Base-by-base conservation (phyloP, 176 grass and related monocot species). In the Saccharum officinarum region DNA sequence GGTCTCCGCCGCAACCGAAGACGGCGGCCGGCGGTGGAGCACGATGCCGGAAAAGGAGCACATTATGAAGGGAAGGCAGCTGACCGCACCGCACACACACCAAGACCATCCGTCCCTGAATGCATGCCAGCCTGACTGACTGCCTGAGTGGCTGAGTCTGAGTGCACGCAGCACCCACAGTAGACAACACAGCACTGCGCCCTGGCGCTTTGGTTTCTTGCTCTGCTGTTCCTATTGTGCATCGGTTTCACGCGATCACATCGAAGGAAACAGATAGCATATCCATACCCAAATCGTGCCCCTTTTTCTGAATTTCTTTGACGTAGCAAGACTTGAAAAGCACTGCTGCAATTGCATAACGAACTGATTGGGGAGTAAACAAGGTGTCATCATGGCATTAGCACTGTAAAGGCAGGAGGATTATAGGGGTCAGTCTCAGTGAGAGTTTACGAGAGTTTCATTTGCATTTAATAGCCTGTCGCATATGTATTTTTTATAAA, bases 141-240 rank as follows among this genome's bases (percentile, higher is more conserved):
- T 67, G 22, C 18, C 18, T 41, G 25, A 34, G 33, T 67, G 22
- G 11, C 18, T 41, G 25, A 34, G 33, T 34, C 34, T 36, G 34
- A 83, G 68, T 87, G 88, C 84, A 73, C 37, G 84, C 67, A 73
- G 37, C 84, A 83, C 47, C 55, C 55, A 59, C 55, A 54, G 22
- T 55, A 41, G 20, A 42, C 61, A 11, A 1, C 14, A 33, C 46
- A 20, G 5, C 78, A 36, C 66, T 23, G 47, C 25, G 14, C 2
- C 60, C 37, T 77, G 36, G 13, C 17, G 20, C n/a, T 10, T 59
- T 75, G 47, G 36, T 33, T 36, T 28, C 17, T 10, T 49, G 42
- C 26, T 18, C 8, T 75, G 0, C 8, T 23, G 22, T 23, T n/a
- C 57, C 57, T 60, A 8, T 61, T 20, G 22, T 69, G 41, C 75